Evolutionary conservation across 352 stramenopile genomes (phyloP), one percentile per base, ranked within the genome.

Genomic region (Plasmopara halstedii): DNA sequence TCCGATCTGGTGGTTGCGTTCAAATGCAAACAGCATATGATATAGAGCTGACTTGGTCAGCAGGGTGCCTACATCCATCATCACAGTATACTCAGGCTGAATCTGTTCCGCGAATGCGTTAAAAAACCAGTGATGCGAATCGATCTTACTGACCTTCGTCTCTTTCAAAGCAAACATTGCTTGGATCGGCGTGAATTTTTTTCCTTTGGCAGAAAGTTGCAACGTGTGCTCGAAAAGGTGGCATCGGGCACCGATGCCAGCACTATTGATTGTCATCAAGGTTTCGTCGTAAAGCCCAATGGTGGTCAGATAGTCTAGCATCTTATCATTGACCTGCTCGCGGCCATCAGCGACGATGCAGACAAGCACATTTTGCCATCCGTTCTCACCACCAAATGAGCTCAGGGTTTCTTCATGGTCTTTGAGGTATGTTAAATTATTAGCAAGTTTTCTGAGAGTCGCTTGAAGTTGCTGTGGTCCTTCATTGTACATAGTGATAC

Each of bases 101-200:
- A 94, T 67, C 61, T 91, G 83, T 53, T 91, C 75, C 20, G 72
- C 76, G 47, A 92, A 83, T 3, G 80, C 74, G 29, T 80, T 76
- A 42, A 92, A 89, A 62, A 84, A 91, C 80, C 83, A 94, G 39
- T 84, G 68, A 53, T 94, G 83, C 36, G 80, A 92, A 50, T 91
- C 78, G 1, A 92, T 46, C 55, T 94, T 94, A 23, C 70, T 86
- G 2, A 73, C 70, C 15, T 91, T 91, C 15, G 67, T 62, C 56
- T 92, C 80, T 48, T 94, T 94, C 2, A 94, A 52, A 4, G 74
- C 77, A 43, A 94, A 91, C 2, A 88, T 46, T 10, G 81, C 62
- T 29, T 94, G 82, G 22, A 94, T 75, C 3, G 82, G 82, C 39
- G 85, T 18, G 18, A 94, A 26, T 33, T 65, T 63, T 46, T 83